Conservation (phyloP, 129 eudicot species). For the Silybum marianum region DNA sequence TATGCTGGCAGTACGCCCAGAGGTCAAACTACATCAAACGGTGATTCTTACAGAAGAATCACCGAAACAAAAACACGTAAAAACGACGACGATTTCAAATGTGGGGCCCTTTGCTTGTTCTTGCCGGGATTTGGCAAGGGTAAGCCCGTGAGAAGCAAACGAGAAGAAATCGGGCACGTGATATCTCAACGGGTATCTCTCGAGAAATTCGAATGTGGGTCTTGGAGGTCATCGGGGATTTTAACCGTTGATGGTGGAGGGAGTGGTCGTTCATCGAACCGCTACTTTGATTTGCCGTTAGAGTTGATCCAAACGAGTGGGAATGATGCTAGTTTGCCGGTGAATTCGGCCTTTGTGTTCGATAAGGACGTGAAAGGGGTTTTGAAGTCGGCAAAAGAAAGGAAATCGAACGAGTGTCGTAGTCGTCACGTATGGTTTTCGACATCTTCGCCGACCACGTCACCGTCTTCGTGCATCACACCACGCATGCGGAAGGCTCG, state of each 20-base stretch:
- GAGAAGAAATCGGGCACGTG: slow-evolving; percentile 32
- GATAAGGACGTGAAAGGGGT: slow-evolving; percentile 71
- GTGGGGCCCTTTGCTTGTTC: slow-evolving; percentile 80
- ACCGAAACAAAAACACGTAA: slow-evolving; percentile 14
- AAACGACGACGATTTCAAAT: slow-evolving; percentile 58
- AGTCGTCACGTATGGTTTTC: slow-evolving; percentile 69
- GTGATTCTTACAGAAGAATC: not conserved
- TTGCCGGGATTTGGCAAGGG: slow-evolving; percentile 78
- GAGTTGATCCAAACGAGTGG: slow-evolving; percentile 69
- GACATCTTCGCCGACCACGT: slow-evolving; percentile 44
- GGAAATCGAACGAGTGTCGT: slow-evolving; percentile 42
- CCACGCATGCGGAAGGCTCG: slow-evolving; percentile 55
- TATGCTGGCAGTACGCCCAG: slow-evolving; percentile 17
- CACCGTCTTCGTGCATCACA: slow-evolving; percentile 50
- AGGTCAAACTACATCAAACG: slow-evolving; percentile 17
- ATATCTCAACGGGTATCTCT: slow-evolving; percentile 70
- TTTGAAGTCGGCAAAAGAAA: slow-evolving; percentile 40
- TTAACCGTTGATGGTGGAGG: slow-evolving; percentile 33
- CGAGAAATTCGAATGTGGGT: slow-evolving; percentile 87
- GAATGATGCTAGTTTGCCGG: slow-evolving; percentile 66
- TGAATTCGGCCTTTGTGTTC: slow-evolving; percentile 68
- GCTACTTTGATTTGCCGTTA: slow-evolving; percentile 77
- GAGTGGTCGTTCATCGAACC: slow-evolving; percentile 44
- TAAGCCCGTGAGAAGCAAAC: slow-evolving; percentile 52
- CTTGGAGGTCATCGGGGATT: slow-evolving; percentile 68